A percentile compares a stretch with the other conserved stretches of the same genome.
These are phyloP conservation scores for Epichloe sylvatica DNA, from an alignment of 2,329 filamentous ascomycete species.

Conservation along the genomic window DNA sequence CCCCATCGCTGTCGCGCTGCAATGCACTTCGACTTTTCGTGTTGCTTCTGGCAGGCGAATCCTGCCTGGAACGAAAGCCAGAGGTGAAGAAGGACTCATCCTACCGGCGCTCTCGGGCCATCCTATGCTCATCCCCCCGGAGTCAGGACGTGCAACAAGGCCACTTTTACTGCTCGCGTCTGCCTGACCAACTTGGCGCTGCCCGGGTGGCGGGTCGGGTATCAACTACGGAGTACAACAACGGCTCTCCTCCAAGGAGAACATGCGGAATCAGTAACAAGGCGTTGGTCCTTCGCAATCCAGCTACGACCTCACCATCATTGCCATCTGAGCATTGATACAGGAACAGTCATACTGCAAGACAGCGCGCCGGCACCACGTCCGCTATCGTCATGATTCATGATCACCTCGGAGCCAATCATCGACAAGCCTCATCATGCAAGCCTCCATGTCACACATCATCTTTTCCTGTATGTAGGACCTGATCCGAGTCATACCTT, in stretches of 20 bases:
- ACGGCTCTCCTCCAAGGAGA: too few relatives aligned
- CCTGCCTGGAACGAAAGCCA: background rate
- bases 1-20: background rate
- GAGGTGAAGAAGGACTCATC: background rate
- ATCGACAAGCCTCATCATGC: background rate
- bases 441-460: background rate
- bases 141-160: too few relatives aligned
- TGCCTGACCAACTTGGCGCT: background rate
- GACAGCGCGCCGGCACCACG: background rate
- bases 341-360: background rate
- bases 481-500: slow-evolving; percentile 1
- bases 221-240: background rate
- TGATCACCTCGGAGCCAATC: slow-evolving; percentile 2
- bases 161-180: background rate
- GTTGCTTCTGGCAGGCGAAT: background rate
- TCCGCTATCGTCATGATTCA: slow-evolving; percentile 2
- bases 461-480: background rate
- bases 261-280: background rate
- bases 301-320: background rate
- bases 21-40: background rate
- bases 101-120: background rate
- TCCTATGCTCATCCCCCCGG: background rate
- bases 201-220: slow-evolving; percentile 6
- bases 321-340: background rate
- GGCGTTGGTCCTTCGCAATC: background rate